phyloP scores from a whole-genome alignment of 768 basidiomycete genomes.

The Tubosaeta sp. region DNA sequence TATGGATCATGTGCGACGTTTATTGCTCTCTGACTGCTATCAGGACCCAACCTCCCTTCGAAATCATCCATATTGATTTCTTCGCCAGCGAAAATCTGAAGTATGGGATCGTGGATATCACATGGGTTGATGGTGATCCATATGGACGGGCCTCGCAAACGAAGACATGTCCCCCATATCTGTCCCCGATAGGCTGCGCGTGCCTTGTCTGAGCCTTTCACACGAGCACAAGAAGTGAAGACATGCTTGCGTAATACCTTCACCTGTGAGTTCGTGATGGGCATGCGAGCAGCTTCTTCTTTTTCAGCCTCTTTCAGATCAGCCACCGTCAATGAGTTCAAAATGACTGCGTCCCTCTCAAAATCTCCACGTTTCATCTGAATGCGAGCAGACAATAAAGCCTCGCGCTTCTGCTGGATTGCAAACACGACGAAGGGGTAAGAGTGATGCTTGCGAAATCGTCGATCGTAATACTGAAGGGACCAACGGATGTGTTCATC shows the following conservation, averaged over 20 bases:
- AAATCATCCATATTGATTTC: neutral
- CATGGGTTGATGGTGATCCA: neutral
- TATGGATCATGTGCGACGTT: neutral
- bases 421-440: slow-evolving; percentile 32
- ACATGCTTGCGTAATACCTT: slow-evolving; percentile 24
- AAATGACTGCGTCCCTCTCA: slow-evolving; percentile 11
- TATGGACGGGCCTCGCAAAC: neutral
- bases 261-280: slow-evolving; percentile 27
- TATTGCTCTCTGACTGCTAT: neutral
- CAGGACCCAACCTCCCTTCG: neutral
- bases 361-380: slow-evolving; percentile 31
- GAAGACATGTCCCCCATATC: neutral
- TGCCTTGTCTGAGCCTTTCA: slow-evolving; percentile 34
- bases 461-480: slow-evolving; percentile 25
- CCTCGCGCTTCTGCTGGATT: slow-evolving; percentile 29
- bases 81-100: neutral
- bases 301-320: slow-evolving; percentile 30
- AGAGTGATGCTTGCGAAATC: slow-evolving; percentile 28
- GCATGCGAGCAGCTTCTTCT: slow-evolving; percentile 28
- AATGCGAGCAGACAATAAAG: slow-evolving; percentile 24
- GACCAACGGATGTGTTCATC: slow-evolving; percentile 30
- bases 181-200: slow-evolving; percentile 3
- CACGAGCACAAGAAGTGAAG: slow-evolving; percentile 16
- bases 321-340: slow-evolving; percentile 23
- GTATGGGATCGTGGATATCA: neutral